Conservation (phyloP, 306 rosid genomes). For the Ammopiptanthus mongolicus region DNA sequence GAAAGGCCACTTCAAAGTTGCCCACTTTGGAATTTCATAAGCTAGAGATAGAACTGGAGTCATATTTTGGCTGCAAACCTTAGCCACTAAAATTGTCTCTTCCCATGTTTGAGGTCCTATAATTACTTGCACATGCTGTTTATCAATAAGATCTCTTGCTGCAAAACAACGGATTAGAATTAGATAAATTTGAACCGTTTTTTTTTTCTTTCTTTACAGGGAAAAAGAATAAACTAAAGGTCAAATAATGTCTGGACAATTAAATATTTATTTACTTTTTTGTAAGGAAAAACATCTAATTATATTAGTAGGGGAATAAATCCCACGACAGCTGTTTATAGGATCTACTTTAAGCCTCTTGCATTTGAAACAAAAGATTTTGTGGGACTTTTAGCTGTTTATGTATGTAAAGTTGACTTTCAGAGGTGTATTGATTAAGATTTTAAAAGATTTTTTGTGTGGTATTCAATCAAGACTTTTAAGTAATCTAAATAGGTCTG, state of each 20-base stretch:
- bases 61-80: slow-evolving; percentile 22
- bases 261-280: too few species aligned
- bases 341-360: neutral
- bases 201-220: neutral
- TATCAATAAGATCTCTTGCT: slow-evolving; percentile 39
- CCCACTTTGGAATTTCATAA: slow-evolving; percentile 41
- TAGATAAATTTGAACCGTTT: neutral
- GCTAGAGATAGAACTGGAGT: slow-evolving; percentile 39
- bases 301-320: neutral
- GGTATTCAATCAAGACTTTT: too few species aligned
- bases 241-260: too few species aligned
- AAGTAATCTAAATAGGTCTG: too few species aligned
- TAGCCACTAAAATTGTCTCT: slow-evolving; percentile 34
- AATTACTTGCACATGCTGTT: slow-evolving; percentile 33
- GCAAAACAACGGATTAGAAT: neutral
- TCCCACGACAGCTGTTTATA: neutral
- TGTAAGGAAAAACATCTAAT: neutral
- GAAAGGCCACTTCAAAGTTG: slow-evolving; percentile 36
- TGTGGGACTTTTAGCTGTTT: too few species aligned
- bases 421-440: too few species aligned
- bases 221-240: neutral
- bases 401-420: too few species aligned
- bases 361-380: too few species aligned
- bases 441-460: too few species aligned
- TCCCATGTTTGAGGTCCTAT: slow-evolving; percentile 52